A percentile compares a stretch with the other conserved stretches of the same genome.
Conservation (phyloP, 352 stramenopile genomes). For the Globisporangium nunn region DNA sequence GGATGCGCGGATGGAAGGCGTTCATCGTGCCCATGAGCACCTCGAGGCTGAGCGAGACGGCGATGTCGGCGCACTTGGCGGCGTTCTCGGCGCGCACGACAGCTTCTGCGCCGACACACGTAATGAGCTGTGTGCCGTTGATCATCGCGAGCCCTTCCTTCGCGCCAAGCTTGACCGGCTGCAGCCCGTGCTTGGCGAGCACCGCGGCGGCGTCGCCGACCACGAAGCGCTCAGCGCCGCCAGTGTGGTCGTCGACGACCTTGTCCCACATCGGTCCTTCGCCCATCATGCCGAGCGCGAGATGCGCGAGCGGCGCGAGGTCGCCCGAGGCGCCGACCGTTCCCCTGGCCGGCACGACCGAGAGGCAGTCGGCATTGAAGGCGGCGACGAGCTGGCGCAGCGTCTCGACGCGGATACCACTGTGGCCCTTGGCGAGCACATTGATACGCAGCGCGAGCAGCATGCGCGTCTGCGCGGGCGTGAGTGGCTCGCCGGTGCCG, state of each 20-base stretch:
- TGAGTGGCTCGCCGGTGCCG: constrained; percentile 71
- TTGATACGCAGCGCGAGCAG: constrained; percentile 86
- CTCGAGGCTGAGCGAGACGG: constrained; percentile 74
- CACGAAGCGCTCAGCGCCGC: constrained; percentile 31
- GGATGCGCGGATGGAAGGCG: constrained; percentile 85
- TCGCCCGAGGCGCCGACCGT: constrained; percentile 87
- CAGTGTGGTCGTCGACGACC: constrained; percentile 27
- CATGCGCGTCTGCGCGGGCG: constrained; percentile 74
- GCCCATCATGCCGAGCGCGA: constrained; percentile 87
- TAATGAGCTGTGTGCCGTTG: constrained; percentile 89
- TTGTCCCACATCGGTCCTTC: constrained; percentile 86
- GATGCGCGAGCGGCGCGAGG: constrained; percentile 77
- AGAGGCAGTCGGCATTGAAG: constrained; percentile 85
- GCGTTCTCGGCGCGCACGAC: constrained; percentile 77
- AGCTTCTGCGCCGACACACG: constrained; percentile 73
- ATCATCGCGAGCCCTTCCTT: constrained; percentile 90
- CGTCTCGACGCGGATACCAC: constrained; percentile 70
- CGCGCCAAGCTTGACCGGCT: constrained; percentile 69
- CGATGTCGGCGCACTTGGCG: constrained; percentile 68
- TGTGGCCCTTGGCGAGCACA: constrained; percentile 85
- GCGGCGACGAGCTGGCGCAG: constrained; percentile 72
- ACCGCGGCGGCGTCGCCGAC: constrained; percentile 51
- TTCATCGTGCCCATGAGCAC: constrained; percentile 86
- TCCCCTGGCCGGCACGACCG: constrained; percentile 76
- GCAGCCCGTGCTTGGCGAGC: constrained; percentile 62